Evolutionary conservation across 2,329 filamentous ascomycete genomes (phyloP).

Genomic region (Claviceps monticola): DNA sequence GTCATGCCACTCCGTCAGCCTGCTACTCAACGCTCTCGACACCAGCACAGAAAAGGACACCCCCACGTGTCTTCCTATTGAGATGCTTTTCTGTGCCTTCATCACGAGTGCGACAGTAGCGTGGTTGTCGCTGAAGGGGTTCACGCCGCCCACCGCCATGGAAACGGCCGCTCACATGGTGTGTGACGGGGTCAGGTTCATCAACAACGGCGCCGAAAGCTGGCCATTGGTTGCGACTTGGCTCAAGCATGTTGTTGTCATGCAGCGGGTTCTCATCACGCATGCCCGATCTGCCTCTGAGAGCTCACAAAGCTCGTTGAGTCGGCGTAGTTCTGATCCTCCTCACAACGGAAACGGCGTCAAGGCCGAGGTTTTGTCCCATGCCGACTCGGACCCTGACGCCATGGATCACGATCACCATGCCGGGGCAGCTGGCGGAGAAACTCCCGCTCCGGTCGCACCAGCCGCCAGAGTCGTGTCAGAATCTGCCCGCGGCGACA

Average conservation of each 20-base stretch:
- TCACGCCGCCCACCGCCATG: conserved; percentile 40
- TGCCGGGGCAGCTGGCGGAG: conserved; percentile 9
- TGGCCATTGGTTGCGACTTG: conserved; percentile 47
- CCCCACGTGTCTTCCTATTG: conserved; percentile 47
- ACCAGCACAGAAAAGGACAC: conserved; percentile 42
- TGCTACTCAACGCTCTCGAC: conserved; percentile 41
- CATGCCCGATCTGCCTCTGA: conserved; percentile 27
- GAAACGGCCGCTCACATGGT: conserved; percentile 45
- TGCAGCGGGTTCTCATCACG: conserved; percentile 42
- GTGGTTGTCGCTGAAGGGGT: conserved; percentile 47
- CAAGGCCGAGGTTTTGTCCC: conserved; percentile 42
- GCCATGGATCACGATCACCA: conserved; percentile 44
- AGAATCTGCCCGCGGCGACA: conserved; percentile 31
- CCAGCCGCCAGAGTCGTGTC: conserved; percentile 22
- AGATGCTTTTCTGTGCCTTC: conserved; percentile 50
- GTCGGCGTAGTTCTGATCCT: conserved; percentile 17
- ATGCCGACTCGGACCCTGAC: conserved; percentile 40
- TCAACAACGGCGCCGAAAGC: conserved; percentile 43
- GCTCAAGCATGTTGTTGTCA: conserved; percentile 45
- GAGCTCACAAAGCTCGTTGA: neutral
- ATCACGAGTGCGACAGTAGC: conserved; percentile 47
- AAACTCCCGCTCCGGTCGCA: conserved; percentile 11
- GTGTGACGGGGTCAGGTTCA: conserved; percentile 43
- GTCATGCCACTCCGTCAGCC: conserved; percentile 44
- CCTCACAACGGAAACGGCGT: conserved; percentile 19